phyloP scores from a whole-genome alignment of 441 rosid genomes.

The Adansonia gregorii region DNA sequence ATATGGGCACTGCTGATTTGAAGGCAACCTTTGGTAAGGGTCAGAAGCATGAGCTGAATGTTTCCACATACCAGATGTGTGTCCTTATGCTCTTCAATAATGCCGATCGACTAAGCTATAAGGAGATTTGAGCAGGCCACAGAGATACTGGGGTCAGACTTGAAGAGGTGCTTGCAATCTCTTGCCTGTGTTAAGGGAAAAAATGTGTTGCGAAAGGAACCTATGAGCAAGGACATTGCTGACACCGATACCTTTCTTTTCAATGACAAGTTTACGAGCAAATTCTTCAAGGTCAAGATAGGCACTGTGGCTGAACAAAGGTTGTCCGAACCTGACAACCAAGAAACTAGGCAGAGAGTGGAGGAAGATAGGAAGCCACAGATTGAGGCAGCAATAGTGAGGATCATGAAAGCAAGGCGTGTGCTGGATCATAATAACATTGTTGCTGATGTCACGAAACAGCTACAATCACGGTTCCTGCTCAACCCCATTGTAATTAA shows the following conservation, averaged over 20 bases:
- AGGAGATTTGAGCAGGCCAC: slow-evolving; percentile 65
- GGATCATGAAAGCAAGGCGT: slow-evolving; percentile 75
- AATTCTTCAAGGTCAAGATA: slow-evolving; percentile 71
- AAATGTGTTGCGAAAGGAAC: slow-evolving; percentile 68
- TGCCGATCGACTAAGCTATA: not conserved
- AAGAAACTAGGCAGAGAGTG: slow-evolving; percentile 74
- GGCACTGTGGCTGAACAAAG: slow-evolving; percentile 74
- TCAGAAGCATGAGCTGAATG: not conserved
- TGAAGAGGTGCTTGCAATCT: slow-evolving; percentile 78
- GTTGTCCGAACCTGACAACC: slow-evolving; percentile 74
- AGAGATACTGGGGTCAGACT: slow-evolving; percentile 61
- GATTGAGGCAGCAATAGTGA: slow-evolving; percentile 75
- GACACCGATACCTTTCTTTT: slow-evolving; percentile 60
- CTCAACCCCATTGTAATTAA: slow-evolving; percentile 70
- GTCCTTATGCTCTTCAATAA: not conserved
- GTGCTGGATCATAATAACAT: slow-evolving; percentile 72
- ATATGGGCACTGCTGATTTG: not conserved
- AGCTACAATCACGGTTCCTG: slow-evolving; percentile 67
- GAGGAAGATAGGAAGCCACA: slow-evolving; percentile 82
- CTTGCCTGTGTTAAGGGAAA: slow-evolving; percentile 73
- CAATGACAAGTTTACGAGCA: slow-evolving; percentile 69
- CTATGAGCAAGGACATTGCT: slow-evolving; percentile 71
- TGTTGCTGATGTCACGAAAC: slow-evolving; percentile 70
- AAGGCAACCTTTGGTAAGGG: not conserved
- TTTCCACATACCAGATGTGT: slow-evolving; percentile 14